A percentile compares a stretch with the other conserved stretches of the same genome.
Evolutionary conservation across 148 eudicot species (phyloP).

Genomic region (Fagopyrum esculentum): DNA sequence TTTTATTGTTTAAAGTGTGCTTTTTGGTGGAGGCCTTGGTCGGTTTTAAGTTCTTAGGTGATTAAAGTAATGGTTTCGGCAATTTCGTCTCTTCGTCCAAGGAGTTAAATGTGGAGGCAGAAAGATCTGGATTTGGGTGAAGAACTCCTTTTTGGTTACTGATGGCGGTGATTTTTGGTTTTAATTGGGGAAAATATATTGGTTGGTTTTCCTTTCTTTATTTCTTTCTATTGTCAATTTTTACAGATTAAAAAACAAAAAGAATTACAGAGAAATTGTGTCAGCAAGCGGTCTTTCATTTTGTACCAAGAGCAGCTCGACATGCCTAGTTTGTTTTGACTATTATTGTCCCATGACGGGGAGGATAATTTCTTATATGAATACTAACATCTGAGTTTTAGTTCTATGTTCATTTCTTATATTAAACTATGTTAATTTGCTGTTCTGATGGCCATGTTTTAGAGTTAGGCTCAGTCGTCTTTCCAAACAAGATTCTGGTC

Average conservation of each 20-base stretch:
- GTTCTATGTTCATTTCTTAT: no score
- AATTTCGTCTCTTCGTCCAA: neutral
- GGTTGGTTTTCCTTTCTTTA: neutral
- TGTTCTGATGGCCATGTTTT: no score
- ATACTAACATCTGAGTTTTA: neutral
- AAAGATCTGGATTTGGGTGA: neutral
- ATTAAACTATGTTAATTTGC: no score
- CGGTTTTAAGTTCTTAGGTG: neutral
- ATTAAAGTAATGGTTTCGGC: neutral
- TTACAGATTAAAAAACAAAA: neutral
- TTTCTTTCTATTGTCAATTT: neutral
- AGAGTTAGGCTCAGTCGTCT: no score
- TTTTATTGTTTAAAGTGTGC: neutral
- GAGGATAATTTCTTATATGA: neutral
- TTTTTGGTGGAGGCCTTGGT: neutral
- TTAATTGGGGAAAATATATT: conserved; percentile 1
- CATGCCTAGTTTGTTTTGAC: neutral
- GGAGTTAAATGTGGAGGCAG: neutral
- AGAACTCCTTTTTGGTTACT: neutral
- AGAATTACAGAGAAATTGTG: neutral
- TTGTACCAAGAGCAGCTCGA: neutral
- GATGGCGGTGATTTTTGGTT: conserved; percentile 2
- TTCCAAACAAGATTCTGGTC: no score
- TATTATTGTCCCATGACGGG: neutral
- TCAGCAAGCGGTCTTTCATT: neutral